Evolutionary conservation across 2,329 filamentous ascomycete species (phyloP), one percentile per base, ranked within the genome.

Genomic region (Neonectria hederae): DNA sequence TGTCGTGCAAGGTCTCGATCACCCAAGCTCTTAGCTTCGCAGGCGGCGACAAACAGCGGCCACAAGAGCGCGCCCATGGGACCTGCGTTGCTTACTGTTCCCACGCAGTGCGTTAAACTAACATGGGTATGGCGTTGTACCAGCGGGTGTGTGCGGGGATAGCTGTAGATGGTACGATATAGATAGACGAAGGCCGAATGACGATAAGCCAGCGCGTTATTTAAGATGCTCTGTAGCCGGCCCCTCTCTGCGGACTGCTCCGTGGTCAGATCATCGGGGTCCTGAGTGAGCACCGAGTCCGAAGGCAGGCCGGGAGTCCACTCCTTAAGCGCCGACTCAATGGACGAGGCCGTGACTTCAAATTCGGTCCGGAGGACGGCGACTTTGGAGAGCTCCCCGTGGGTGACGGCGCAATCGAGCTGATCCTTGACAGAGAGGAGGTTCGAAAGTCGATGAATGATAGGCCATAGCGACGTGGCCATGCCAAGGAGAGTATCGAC

Each of bases 41-140:
- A 89, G 1, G 86, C 83, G 2, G 87, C 85, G 10, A 88, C 87
- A 69, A 90, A 90, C 2, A 90, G 78, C 1, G 88, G 88, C 87
- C 88, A 90, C 2, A 90, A 80, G 38, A 90, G 78, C 2, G 88
- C 88, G 2, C 86, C 83, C 85, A 90, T 89, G 0, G 88, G 88
- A 0, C 88, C 87, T 48, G 79, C 79, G 63, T 85, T 84, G 22
- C 77, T 79, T 28, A 87, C 86, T 0, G 86, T 88, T 30, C 82
- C 82, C 6, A 83, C 79, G 70, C 87, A 89, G 65, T 88, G 85
- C 14, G 76, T 74, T 5, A 89, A 79, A 5, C 85, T 82, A 2
- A 80, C 72, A 64, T 82, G 83, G 1, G 83, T 76, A 68, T 89
- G 86, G 17, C 77, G 78, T 74, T 89, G 87, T 11, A 90, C 86